Evolutionary conservation across 2,329 filamentous ascomycete genomes (phyloP).

Genomic region (Lecanosticta acicola): DNA sequence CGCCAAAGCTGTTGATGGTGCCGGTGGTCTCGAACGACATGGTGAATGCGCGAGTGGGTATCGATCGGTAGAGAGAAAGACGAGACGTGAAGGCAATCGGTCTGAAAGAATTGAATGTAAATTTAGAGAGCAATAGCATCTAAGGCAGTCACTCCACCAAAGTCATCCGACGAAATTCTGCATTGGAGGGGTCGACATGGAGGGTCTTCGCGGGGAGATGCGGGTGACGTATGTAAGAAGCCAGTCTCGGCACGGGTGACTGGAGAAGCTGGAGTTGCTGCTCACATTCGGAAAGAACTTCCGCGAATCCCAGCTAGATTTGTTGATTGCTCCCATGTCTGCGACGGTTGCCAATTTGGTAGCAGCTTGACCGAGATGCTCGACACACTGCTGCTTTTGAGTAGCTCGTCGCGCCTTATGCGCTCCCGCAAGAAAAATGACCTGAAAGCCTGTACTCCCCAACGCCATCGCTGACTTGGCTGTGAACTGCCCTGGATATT

Average conservation of each 20-base stretch:
- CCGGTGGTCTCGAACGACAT: conserved; percentile 89
- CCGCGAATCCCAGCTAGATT: neutral
- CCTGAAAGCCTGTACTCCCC: conserved; percentile 1
- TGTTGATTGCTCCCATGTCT: neutral
- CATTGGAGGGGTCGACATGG: conserved; percentile 1
- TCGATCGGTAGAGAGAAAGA: neutral
- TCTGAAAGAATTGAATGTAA: neutral
- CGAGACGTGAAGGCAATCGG: neutral
- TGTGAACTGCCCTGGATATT: no score
- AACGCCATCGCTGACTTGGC: conserved; percentile 17
- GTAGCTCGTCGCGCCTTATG: no score
- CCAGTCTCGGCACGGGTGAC: neutral
- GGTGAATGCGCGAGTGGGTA: conserved; percentile 1
- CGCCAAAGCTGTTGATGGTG: conserved; percentile 85
- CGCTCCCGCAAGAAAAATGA: no score
- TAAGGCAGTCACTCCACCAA: neutral
- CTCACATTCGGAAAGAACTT: conserved; percentile 1
- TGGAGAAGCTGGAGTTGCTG: neutral
- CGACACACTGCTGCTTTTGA: no score
- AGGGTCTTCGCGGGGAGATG: conserved; percentile 1
- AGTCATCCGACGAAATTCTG: conserved; percentile 7
- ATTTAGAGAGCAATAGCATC: conserved; percentile 10
- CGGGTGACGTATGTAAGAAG: conserved; percentile 7
- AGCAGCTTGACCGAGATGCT: no score
- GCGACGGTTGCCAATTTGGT: no score